Conservation (phyloP, 75 land plant species). For the Ceratopteris richardii region DNA sequence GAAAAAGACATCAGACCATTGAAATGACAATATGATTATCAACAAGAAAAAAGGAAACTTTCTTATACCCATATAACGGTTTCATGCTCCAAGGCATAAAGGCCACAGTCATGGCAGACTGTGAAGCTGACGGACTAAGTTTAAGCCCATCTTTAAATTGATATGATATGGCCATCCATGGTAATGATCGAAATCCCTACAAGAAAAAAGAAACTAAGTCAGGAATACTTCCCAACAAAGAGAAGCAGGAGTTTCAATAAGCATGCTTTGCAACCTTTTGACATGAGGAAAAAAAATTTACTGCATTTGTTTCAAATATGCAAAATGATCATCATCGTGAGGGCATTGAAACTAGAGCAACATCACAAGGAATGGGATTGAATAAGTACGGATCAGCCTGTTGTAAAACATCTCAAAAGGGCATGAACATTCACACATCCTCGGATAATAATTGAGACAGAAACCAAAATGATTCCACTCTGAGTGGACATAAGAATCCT, state of each 20-base stretch:
- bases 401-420: too few relatives aligned
- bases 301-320: neutral
- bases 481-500: too few relatives aligned
- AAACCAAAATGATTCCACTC: too few relatives aligned
- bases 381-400: neutral
- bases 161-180: slow-evolving; percentile 75
- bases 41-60: too few relatives aligned
- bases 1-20: neutral
- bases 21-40: neutral
- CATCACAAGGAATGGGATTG: neutral
- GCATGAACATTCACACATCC: too few relatives aligned
- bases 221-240: neutral
- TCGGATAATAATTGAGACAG: too few relatives aligned
- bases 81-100: slow-evolving; percentile 81
- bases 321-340: neutral
- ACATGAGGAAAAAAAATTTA: neutral
- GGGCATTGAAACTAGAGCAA: neutral
- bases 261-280: neutral
- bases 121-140: slow-evolving; percentile 70
- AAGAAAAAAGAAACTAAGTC: neutral
- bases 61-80: slow-evolving; percentile 57
- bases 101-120: slow-evolving; percentile 56
- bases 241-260: neutral
- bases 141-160: slow-evolving; percentile 68
- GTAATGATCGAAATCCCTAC: slow-evolving; percentile 79